Percentiles rank a stretch among this genome's conserved stretches.
Evolutionary conservation across 2,329 filamentous ascomycete genomes (phyloP).

Genomic region (Nemania serpens): DNA sequence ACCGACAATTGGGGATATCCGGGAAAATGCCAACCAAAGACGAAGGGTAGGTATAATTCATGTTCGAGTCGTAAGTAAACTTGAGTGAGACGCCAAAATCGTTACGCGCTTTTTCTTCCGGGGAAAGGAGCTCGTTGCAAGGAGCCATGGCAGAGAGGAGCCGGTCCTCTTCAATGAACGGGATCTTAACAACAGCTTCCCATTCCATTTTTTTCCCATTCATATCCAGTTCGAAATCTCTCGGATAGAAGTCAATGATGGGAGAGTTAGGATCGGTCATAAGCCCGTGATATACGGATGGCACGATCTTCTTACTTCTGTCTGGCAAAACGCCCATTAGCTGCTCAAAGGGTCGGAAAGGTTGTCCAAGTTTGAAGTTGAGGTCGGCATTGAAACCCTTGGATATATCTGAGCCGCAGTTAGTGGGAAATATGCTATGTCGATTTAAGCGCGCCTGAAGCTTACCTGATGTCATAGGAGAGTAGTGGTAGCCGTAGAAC

Average conservation of each 20-base stretch:
- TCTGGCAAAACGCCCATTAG: constrained; percentile 98
- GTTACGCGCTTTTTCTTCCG: constrained; percentile 81
- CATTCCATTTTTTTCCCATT: constrained; percentile 99
- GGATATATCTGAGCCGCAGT: constrained; percentile 69
- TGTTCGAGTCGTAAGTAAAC: constrained; percentile 80
- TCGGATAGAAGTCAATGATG: constrained; percentile 96
- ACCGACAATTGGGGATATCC: constrained; percentile 83
- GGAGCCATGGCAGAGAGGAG: constrained; percentile 84
- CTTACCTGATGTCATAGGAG: constrained; percentile 87
- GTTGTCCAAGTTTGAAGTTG: constrained; percentile 91
- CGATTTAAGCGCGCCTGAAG: not conserved
- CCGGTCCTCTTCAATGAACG: constrained; percentile 93
- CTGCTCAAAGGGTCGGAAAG: constrained; percentile 93
- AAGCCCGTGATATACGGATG: constrained; percentile 80
- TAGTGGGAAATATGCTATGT: not conserved
- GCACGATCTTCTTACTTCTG: constrained; percentile 96
- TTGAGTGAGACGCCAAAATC: constrained; percentile 91
- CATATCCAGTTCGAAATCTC: constrained; percentile 98
- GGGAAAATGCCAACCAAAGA: constrained; percentile 90
- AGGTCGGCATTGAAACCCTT: constrained; percentile 86
- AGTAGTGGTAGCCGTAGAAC: constrained; percentile 97
- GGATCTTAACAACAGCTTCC: constrained; percentile 99
- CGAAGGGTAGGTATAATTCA: constrained; percentile 84
- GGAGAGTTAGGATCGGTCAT: constrained; percentile 92
- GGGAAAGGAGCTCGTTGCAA: constrained; percentile 76